Evolutionary conservation across 2,329 filamentous ascomycete species (phyloP).

Genomic region (Knufia fluminis): DNA sequence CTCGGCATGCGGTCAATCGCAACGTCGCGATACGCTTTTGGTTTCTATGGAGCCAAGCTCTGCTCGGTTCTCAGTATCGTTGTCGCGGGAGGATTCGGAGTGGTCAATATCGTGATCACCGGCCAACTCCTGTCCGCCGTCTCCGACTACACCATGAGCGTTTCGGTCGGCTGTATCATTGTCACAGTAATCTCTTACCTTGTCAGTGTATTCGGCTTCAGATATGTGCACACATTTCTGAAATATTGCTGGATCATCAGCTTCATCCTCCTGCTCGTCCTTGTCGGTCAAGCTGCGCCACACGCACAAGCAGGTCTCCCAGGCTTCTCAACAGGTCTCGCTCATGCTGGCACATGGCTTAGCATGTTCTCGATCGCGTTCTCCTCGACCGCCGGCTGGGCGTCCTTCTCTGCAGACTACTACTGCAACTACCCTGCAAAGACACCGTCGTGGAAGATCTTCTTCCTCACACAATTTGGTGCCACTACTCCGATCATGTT

Average conservation of each 20-base stretch:
- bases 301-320: conserved; percentile 34
- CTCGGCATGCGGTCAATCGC: conserved; percentile 28
- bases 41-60: conserved; percentile 27
- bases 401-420: conserved; percentile 21
- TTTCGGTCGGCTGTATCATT: conserved; percentile 27
- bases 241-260: conserved; percentile 27
- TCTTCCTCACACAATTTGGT: conserved; percentile 16
- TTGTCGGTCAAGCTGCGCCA: conserved; percentile 38
- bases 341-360: conserved; percentile 26
- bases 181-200: conserved; percentile 25
- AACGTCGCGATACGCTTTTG: conserved; percentile 25
- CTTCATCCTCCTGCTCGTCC: conserved; percentile 34
- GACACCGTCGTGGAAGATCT: conserved; percentile 19
- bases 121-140: conserved; percentile 29
- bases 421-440: conserved; percentile 22
- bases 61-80: conserved; percentile 26
- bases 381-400: conserved; percentile 21
- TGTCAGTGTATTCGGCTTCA: conserved; percentile 26
- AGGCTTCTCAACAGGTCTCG: conserved; percentile 25
- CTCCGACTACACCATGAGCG: conserved; percentile 26
- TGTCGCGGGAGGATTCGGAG: conserved; percentile 25
- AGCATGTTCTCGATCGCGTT: conserved; percentile 21
- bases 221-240: conserved; percentile 25
- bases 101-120: conserved; percentile 28
- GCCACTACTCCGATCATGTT: conserved; percentile 25